Conservation (phyloP, 2,329 filamentous ascomycete genomes). For the Penicillium freii region DNA sequence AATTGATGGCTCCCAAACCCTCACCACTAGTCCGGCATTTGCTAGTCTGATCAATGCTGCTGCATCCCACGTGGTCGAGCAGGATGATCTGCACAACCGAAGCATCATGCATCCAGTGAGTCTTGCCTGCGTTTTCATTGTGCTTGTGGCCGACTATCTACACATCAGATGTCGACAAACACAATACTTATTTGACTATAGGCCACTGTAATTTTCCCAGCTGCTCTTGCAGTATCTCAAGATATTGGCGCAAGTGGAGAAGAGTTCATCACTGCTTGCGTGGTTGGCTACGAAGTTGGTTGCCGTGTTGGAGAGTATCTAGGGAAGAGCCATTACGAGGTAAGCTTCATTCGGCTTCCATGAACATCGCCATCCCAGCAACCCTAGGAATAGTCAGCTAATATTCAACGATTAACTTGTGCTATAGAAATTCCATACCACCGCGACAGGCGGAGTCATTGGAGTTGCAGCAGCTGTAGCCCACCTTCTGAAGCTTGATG, state of each 20-base stretch:
- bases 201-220: slow-evolving; percentile 33
- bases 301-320: slow-evolving; percentile 32
- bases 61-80: slow-evolving; percentile 34
- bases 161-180: background rate
- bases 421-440: slow-evolving; percentile 28
- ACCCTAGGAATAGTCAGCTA: too few species aligned
- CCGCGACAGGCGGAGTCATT: slow-evolving; percentile 29
- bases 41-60: slow-evolving; percentile 33
- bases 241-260: slow-evolving; percentile 28
- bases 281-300: slow-evolving; percentile 33
- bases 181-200: slow-evolving; percentile 8
- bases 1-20: slow-evolving; percentile 24
- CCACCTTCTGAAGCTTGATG: slow-evolving; percentile 25
- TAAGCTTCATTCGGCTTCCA: slow-evolving; percentile 3
- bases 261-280: slow-evolving; percentile 33
- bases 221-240: slow-evolving; percentile 32
- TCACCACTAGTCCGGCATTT: slow-evolving; percentile 30
- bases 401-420: background rate
- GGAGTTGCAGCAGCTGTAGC: slow-evolving; percentile 30
- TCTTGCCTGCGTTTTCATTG: background rate
- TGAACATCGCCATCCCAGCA: too few species aligned
- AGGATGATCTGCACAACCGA: slow-evolving; percentile 36
- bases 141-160: background rate
- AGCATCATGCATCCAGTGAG: slow-evolving; percentile 36
- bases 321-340: slow-evolving; percentile 34